Conservation (phyloP, 306 rosid species). For the Quercus berberidifolia region DNA sequence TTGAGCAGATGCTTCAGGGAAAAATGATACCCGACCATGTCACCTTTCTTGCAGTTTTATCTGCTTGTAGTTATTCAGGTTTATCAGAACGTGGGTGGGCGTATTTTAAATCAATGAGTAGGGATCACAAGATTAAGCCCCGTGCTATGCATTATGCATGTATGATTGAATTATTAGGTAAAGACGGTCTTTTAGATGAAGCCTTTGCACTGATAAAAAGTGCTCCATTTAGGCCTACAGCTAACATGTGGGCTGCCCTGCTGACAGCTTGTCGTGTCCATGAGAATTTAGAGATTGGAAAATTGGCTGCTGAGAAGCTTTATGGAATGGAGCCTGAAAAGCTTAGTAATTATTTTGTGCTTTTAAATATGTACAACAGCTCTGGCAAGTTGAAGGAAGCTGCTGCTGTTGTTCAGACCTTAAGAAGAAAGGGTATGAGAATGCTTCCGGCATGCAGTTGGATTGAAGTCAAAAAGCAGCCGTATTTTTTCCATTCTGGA, state of each 20-base stretch:
- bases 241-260: conserved; percentile 91
- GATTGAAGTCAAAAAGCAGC: conserved; percentile 66
- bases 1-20: conserved; percentile 68
- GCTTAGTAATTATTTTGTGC: conserved; percentile 68
- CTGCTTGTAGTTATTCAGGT: conserved; percentile 84
- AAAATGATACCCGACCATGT: conserved; percentile 73
- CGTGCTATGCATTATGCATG: conserved; percentile 95
- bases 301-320: conserved; percentile 69
- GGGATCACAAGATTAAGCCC: conserved; percentile 67
- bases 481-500: conserved; percentile 52
- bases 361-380: conserved; percentile 59
- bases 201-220: conserved; percentile 57
- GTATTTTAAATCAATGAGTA: conserved; percentile 61
- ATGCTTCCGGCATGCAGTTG: conserved; percentile 72
- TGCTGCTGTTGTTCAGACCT: conserved; percentile 67
- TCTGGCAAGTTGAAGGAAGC: conserved; percentile 73
- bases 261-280: conserved; percentile 80
- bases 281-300: conserved; percentile 69
- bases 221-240: conserved; percentile 70
- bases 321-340: conserved; percentile 82
- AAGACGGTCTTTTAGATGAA: conserved; percentile 71
- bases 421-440: conserved; percentile 72
- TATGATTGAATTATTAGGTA: conserved; percentile 82
- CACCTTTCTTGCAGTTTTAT: conserved; percentile 78
- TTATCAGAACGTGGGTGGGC: conserved; percentile 76